phyloP scores from a whole-genome alignment of 139 green algal species.

The Raphidocelis subcapitata region DNA sequence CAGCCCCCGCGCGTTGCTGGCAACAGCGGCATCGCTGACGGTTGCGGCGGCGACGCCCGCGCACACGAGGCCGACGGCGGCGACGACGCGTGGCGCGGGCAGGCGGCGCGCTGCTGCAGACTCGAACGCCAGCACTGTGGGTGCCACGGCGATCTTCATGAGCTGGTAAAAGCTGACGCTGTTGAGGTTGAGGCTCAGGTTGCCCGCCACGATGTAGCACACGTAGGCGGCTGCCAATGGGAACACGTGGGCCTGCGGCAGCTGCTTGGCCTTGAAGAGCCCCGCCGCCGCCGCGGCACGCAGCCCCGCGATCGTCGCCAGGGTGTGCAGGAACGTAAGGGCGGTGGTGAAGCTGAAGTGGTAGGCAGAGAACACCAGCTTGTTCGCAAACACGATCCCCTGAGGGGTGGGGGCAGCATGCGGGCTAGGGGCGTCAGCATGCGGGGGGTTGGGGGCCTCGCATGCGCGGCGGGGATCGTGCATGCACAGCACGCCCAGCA shows the following conservation, averaged over 20 bases:
- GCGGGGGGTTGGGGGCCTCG: no score
- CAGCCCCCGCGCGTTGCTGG: slow-evolving; percentile 56
- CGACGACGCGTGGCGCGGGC: slow-evolving; percentile 47
- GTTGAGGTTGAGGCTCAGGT: slow-evolving; percentile 88
- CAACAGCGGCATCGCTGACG: slow-evolving; percentile 66
- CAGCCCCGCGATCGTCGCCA: slow-evolving; percentile 68
- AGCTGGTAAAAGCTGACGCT: slow-evolving; percentile 41
- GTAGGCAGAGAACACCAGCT: slow-evolving; percentile 26
- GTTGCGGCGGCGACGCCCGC: slow-evolving; percentile 78
- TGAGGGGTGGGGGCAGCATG: no score
- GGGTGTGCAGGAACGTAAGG: slow-evolving; percentile 84
- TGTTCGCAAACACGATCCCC: no score
- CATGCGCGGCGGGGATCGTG: no score
- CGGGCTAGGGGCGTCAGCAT: no score
- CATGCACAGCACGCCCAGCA: no score
- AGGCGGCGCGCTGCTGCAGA: slow-evolving; percentile 55
- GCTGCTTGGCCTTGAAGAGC: slow-evolving; percentile 63
- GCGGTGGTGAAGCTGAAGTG: slow-evolving; percentile 78
- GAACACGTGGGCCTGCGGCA: slow-evolving; percentile 49
- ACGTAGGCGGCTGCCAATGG: slow-evolving; percentile 80
- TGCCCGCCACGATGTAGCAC: slow-evolving; percentile 88
- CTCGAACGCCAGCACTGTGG: slow-evolving; percentile 80
- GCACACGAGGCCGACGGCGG: slow-evolving; percentile 70
- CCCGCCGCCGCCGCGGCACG: slow-evolving; percentile 19
- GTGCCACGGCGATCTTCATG: slow-evolving; percentile 87